Base-by-base conservation (phyloP, 176 grass and related monocot species). In the Bromus sterilis region DNA sequence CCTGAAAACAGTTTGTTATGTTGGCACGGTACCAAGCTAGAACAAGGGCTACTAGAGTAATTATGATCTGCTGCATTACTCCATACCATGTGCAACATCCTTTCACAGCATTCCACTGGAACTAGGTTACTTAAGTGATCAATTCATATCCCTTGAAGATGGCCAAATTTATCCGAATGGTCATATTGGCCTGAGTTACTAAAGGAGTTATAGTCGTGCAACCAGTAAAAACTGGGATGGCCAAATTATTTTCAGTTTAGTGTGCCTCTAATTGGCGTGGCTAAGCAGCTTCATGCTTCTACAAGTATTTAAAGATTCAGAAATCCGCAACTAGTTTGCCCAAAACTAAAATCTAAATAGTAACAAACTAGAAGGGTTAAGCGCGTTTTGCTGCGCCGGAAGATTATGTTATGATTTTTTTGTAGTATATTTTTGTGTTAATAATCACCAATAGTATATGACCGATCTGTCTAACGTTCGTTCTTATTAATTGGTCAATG, bases 221-320 rank as follows among this genome's bases (percentile, higher is more conserved):
- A 66, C 12, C 32, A 6, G 11, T 7, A 81, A n/a, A 7, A 73
- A 34, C 20, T 20, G 65, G 53, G 40, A 62, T n/a, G n/a, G n/a
- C n/a, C n/a, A n/a, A n/a, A n/a, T n/a, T n/a, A n/a, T n/a, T n/a
- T n/a, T 41, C 23, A 59, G 76, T 32, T 81, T 33, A 34, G 24
- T 76, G 34, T 30, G 57, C 57, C 15, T 56, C 20, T 35, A 33
- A 20, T 58, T 58, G 16, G 36, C 21, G 37, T 4, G 31, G 21
- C n/a, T n/a, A n/a, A n/a, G n/a, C 1, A 51, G 29, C 16, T 15
- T 42, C 33, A 55, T 74, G 7, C 35, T 57, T 44, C 53, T 74
- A 7, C 34, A 83, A 88, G 11, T 28, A 78, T 74, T n/a, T 21
- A 65, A 55, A 83, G 67, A 60, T 28, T 42, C 6, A 75, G 51